These are phyloP conservation scores for Russula sp. DNA, from an alignment of 768 basidiomycete genomes.

Conservation along the genomic window DNA sequence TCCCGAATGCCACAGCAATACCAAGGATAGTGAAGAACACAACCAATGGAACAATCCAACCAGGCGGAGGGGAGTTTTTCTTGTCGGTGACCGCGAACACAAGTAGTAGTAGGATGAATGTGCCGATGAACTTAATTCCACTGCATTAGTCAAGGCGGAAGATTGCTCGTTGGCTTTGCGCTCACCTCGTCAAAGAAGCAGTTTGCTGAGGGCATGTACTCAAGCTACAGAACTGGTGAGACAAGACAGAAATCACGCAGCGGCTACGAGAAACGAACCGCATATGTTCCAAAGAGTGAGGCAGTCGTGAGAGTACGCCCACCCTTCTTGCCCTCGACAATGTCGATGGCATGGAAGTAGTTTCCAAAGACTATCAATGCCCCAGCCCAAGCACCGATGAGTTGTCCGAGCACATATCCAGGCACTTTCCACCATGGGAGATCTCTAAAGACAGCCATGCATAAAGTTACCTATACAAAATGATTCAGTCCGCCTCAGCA, in stretches of 20 bases:
- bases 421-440: slow-evolving; percentile 86
- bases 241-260: slow-evolving; percentile 9
- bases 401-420: slow-evolving; percentile 58
- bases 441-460: slow-evolving; percentile 61
- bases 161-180: neutral
- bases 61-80: slow-evolving; percentile 47
- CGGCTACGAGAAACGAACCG: slow-evolving; percentile 41
- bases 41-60: slow-evolving; percentile 52
- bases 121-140: slow-evolving; percentile 48
- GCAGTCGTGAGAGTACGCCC: slow-evolving; percentile 60
- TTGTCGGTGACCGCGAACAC: slow-evolving; percentile 55
- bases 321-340: slow-evolving; percentile 54
- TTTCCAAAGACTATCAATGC: slow-evolving; percentile 58
- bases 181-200: slow-evolving; percentile 48
- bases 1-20: slow-evolving; percentile 56
- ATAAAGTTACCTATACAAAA: slow-evolving; percentile 56
- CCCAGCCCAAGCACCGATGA: slow-evolving; percentile 59
- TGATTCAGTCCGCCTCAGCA: neutral
- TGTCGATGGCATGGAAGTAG: slow-evolving; percentile 64
- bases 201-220: slow-evolving; percentile 45
- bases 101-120: slow-evolving; percentile 52
- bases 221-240: slow-evolving; percentile 33
- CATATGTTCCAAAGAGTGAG: slow-evolving; percentile 56
- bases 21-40: slow-evolving; percentile 58
- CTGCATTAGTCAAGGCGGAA: neutral